Evolutionary conservation across 2,329 filamentous ascomycete genomes (phyloP).

Genomic region (Colletotrichum tabaci): DNA sequence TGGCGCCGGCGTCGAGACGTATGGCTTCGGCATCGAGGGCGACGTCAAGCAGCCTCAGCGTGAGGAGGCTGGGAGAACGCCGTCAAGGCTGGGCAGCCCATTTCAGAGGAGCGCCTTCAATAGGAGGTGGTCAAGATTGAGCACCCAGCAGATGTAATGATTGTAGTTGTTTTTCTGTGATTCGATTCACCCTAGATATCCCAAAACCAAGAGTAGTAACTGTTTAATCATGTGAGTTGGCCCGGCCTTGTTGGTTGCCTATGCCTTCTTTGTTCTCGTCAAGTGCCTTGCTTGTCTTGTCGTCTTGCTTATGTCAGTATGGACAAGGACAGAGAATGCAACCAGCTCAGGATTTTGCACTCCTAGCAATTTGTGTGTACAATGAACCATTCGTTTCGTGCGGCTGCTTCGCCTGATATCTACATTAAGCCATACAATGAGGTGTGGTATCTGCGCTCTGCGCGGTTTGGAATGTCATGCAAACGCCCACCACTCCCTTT

Average conservation of each 20-base stretch:
- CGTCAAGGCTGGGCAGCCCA: conserved; percentile 29
- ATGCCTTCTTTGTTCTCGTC: too few relatives aligned
- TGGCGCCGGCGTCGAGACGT: conserved; percentile 44
- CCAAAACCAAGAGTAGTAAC: not conserved
- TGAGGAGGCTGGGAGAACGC: conserved; percentile 28
- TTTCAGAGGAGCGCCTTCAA: conserved; percentile 20
- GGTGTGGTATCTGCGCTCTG: conserved; percentile 40
- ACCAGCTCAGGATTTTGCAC: too few relatives aligned
- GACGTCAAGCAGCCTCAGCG: conserved; percentile 47
- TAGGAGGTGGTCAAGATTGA: conserved; percentile 36
- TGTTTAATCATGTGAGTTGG: not conserved
- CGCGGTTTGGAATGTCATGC: conserved; percentile 12
- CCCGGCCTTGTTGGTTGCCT: too few relatives aligned
- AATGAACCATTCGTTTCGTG: conserved; percentile 15
- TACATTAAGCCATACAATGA: conserved; percentile 40
- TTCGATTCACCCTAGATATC: not conserved
- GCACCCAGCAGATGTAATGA: not conserved
- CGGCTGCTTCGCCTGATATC: conserved; percentile 29
- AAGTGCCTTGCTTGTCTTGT: too few relatives aligned
- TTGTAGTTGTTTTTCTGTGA: not conserved
- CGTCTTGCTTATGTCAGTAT: too few relatives aligned
- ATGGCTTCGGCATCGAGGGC: conserved; percentile 51
- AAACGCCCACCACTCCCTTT: conserved; percentile 35
- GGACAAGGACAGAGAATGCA: too few relatives aligned
- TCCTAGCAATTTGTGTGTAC: not conserved